Percentiles rank a stretch among this genome's conserved stretches.
Evolutionary conservation across 2,329 filamentous ascomycete species (phyloP).

Genomic region (Pseudocercospora eumusae): DNA sequence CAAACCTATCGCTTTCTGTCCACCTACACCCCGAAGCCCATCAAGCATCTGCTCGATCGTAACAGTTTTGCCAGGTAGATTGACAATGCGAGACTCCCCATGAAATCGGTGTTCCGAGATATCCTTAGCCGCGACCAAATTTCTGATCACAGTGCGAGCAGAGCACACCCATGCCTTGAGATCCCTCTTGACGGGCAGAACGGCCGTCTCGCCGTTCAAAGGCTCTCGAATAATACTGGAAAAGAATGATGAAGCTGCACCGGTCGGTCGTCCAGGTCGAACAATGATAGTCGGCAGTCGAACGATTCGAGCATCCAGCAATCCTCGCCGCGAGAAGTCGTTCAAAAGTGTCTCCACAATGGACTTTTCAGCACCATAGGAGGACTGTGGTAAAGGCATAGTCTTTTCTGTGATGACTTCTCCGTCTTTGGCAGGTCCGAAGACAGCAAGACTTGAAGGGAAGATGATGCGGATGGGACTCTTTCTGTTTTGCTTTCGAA

Average conservation of each 20-base stretch:
- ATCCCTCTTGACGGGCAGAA: conserved; percentile 5
- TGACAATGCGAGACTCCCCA: conserved; percentile 4
- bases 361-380: conserved; percentile 38
- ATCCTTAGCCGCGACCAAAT: conserved; percentile 14
- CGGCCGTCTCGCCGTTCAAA: conserved; percentile 14
- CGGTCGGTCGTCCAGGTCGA: conserved; percentile 48
- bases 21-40: conserved; percentile 2
- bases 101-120: conserved; percentile 4
- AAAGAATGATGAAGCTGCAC: conserved; percentile 50
- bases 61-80: conserved; percentile 8
- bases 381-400: conserved; percentile 45
- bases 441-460: conserved; percentile 49
- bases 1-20: conserved; percentile 1
- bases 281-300: conserved; percentile 51
- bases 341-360: conserved; percentile 12
- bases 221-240: conserved; percentile 53
- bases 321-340: conserved; percentile 10
- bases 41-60: conserved; percentile 14
- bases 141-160: conserved; percentile 8
- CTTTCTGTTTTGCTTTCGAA: conserved; percentile 34
- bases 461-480: conserved; percentile 45
- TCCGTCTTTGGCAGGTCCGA: conserved; percentile 44
- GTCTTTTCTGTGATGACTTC: conserved; percentile 47
- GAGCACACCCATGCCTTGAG: conserved; percentile 14
- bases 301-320: conserved; percentile 32